Percentiles rank a stretch among this genome's conserved stretches.
Conservation (phyloP, 345 rosid species). For the rapeseed (Brassica napus) region DNA sequence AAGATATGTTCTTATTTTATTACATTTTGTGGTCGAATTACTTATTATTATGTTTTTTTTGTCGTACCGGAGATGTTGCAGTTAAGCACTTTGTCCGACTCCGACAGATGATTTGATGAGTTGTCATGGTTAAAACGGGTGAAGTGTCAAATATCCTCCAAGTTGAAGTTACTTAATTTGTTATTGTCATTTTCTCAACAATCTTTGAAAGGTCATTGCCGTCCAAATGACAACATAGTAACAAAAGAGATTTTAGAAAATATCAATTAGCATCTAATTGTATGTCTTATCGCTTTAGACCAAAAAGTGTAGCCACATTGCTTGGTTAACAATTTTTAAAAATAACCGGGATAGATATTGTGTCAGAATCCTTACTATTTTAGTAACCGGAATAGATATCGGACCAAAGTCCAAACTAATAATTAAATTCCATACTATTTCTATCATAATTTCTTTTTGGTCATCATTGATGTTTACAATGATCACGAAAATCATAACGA, state of each 20-base stretch:
- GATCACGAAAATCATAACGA: too few species aligned
- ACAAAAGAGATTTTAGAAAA: not conserved
- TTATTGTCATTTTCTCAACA: slow-evolving; percentile 35
- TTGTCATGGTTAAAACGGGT: slow-evolving; percentile 18
- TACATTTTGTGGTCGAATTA: not conserved
- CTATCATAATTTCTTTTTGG: too few species aligned
- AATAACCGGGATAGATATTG: too few species aligned
- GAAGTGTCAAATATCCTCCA: slow-evolving; percentile 17
- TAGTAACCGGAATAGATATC: not conserved
- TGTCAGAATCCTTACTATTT: not conserved
- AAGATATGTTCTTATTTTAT: not conserved
- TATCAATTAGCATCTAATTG: not conserved
- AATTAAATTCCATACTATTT: not conserved
- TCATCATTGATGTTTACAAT: too few species aligned
- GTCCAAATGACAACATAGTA: slow-evolving; percentile 3
- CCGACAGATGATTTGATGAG: slow-evolving; percentile 13
- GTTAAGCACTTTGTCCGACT: slow-evolving; percentile 15
- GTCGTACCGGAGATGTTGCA: not conserved
- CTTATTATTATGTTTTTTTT: slow-evolving; percentile 2
- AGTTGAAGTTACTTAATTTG: slow-evolving; percentile 24
- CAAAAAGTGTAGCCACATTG: not conserved
- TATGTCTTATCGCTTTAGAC: not conserved
- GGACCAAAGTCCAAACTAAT: not conserved
- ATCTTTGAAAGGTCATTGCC: slow-evolving; percentile 16
- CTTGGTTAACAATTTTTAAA: not conserved